A percentile compares a stretch with the other conserved stretches of the same genome.
Evolutionary conservation across 2,329 filamentous ascomycete genomes (phyloP).

Genomic region (Ascosphaera apis): DNA sequence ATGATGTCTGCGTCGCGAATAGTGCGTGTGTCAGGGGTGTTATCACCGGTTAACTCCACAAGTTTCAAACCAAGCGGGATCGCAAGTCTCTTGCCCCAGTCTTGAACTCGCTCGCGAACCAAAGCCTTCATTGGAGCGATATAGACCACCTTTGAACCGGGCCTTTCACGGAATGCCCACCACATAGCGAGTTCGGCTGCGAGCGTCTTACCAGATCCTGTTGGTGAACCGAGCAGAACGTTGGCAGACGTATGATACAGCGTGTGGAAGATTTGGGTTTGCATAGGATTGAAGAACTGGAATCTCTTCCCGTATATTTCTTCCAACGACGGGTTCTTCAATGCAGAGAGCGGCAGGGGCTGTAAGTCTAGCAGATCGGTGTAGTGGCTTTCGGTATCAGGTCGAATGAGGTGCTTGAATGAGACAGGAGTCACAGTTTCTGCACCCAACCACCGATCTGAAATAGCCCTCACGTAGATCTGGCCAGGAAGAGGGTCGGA

Average conservation of each 20-base stretch:
- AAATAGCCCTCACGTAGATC: slow-evolving; percentile 86
- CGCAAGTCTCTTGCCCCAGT: slow-evolving; percentile 71
- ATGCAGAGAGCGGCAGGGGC: slow-evolving; percentile 61
- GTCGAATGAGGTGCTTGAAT: slow-evolving; percentile 91
- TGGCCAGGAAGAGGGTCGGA: slow-evolving; percentile 84
- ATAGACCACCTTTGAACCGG: slow-evolving; percentile 93
- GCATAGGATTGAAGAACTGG: slow-evolving; percentile 97
- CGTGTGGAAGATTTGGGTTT: slow-evolving; percentile 94
- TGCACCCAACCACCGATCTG: slow-evolving; percentile 86
- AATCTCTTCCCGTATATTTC: slow-evolving; percentile 76
- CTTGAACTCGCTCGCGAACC: slow-evolving; percentile 84
- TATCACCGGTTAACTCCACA: slow-evolving; percentile 91
- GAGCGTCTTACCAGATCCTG: slow-evolving; percentile 91
- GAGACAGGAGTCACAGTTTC: slow-evolving; percentile 90
- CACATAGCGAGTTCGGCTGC: slow-evolving; percentile 95
- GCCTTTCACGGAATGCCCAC: slow-evolving; percentile 92
- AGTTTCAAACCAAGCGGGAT: slow-evolving; percentile 66
- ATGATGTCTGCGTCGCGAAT: slow-evolving; percentile 95
- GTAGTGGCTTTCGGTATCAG: slow-evolving; percentile 92
- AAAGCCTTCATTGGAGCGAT: slow-evolving; percentile 99
- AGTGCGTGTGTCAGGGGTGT: slow-evolving; percentile 86
- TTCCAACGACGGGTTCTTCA: slow-evolving; percentile 71
- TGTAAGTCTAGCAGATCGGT: slow-evolving; percentile 84
- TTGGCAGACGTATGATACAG: slow-evolving; percentile 84
- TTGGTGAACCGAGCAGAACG: slow-evolving; percentile 83